Conservation (phyloP, 225 moss, liverwort and hornwort genomes). For the Pleurozium schreberi region DNA sequence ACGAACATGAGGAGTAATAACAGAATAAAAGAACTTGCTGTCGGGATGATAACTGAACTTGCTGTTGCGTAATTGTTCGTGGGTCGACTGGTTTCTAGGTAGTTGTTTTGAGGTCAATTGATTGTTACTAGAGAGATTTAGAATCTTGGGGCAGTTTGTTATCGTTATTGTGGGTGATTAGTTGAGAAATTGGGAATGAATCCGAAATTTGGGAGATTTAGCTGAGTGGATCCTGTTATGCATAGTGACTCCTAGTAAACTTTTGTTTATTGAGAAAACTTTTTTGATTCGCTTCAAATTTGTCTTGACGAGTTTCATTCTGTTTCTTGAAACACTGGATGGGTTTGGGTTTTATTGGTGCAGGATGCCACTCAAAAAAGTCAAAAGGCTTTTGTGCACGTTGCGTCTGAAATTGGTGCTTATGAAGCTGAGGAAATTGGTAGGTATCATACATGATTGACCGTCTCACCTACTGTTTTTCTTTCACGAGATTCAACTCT, state of each 20-base stretch:
- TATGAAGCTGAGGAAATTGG: constrained; percentile 96
- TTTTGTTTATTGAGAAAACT: not conserved
- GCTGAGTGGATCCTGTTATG: not conserved
- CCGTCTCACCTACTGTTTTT: not conserved
- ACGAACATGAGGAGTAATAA: not conserved
- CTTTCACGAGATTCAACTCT: not conserved
- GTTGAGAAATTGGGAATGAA: not conserved
- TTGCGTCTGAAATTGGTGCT: constrained; percentile 86
- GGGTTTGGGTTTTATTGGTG: not conserved
- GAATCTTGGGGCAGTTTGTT: not conserved
- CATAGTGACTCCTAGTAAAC: not conserved
- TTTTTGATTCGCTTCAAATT: not conserved
- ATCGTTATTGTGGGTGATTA: not conserved
- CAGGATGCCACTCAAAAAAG: constrained; percentile 96
- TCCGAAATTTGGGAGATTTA: not conserved
- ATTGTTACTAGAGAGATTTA: not conserved
- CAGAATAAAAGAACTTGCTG: no score
- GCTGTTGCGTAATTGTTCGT: not conserved
- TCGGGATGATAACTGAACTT: not conserved
- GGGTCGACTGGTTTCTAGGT: not conserved
- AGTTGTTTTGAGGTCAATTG: not conserved
- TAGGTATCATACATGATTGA: constrained; percentile 8
- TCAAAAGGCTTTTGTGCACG: constrained; percentile 88
- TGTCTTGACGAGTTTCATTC: not conserved
- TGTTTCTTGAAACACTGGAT: not conserved